Base-by-base conservation (phyloP, 1,284 basidiomycete species). In the Ceratobasidium sp. region DNA sequence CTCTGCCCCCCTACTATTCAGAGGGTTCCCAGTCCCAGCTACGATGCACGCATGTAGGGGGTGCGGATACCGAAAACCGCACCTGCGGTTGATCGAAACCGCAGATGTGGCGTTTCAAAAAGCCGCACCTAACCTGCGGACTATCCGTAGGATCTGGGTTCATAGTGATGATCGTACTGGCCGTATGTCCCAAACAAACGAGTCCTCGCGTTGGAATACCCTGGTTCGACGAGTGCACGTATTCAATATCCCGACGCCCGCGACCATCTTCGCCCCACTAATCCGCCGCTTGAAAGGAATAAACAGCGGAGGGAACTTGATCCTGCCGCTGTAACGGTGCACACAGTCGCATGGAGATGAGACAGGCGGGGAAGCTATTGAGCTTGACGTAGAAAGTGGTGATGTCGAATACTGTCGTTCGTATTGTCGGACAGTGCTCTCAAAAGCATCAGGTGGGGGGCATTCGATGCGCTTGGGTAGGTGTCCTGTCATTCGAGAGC, bases 141-240 rank as follows among this genome's bases (percentile, higher is more conserved):
- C n/a, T n/a, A n/a, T n/a, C n/a, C n/a, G n/a, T n/a, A 62, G 41
- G 22, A 62, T 19, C 5, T 43, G 24, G 24, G 54, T 59, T 31
- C 2, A 31, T 1, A 43, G 22, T 16, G 13, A 7, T 1, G 49
- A 46, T 41, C n/a, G n/a, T n/a, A 37, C 46, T 1, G 68, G 56
- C 8, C 46, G 31, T 29, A 72, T 61, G 27, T 61, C 56, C 68
- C 68, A 72, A 34, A 72, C 56, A 29, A 61, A 61, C 24, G 68
- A 72, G 3, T 27, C 16, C 24, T 22, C 39, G 14, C 56, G 68
- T 22, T 72, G 68, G 22, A 61, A 59, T 11, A 39, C 46, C 19
- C 14, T 61, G 13, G 61, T 37, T 6, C 68, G 54, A 6, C 31
- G 56, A 16, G 41, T 29, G 2, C 43, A 49, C 16, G 24, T 51